Base-by-base conservation (phyloP, 768 basidiomycete genomes). In the Leccinum truebloodii region DNA sequence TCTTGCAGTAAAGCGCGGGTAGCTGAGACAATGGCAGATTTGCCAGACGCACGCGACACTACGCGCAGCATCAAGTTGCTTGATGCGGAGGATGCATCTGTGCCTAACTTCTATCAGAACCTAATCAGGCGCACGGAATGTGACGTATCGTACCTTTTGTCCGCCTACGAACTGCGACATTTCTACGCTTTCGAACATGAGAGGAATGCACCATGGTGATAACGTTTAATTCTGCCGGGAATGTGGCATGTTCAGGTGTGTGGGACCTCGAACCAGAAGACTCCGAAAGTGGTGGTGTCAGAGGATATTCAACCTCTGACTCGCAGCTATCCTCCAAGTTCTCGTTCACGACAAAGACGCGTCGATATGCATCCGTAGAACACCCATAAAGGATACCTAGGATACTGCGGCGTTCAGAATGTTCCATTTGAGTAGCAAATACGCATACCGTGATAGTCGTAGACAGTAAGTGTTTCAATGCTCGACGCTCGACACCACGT, bases 201-300 rank as follows among this genome's bases (percentile, higher is more conserved):
- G 65, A 60, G 52, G 65, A 13, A 51, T 59, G 58, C 54, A 50
- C 52, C 53, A 71, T 60, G 3, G 73, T 69, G 9, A 71, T 60
- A 30, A 63, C 54, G 24, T 64, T 55, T 49, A 70, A 50, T 54
- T 62, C 65, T 18, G 52, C 53, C 22, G 64, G 57, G 10, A 50
- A 37, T 5, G n/a, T 44, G 22, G 48, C 55, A 32, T n/a, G 59
- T 46, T 76, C 79, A 10, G 88, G 87, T 3, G 87, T 87, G 26
- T 85, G 75, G 30, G 86, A 79, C 59, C 86, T 79, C 12, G 89
- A 89, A 26, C 82, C 83, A 26, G 88, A 85, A 66, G 80, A 81
- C 70, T 90, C 90, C 8, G 90, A 92, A 18, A 82, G 76, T 3
- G 90, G 91, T n/a, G 90, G 91, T 0, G 90, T 92, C 49, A 84